phyloP scores from a whole-genome alignment of 306 rosid genomes.

The Hippophae tibetana region DNA sequence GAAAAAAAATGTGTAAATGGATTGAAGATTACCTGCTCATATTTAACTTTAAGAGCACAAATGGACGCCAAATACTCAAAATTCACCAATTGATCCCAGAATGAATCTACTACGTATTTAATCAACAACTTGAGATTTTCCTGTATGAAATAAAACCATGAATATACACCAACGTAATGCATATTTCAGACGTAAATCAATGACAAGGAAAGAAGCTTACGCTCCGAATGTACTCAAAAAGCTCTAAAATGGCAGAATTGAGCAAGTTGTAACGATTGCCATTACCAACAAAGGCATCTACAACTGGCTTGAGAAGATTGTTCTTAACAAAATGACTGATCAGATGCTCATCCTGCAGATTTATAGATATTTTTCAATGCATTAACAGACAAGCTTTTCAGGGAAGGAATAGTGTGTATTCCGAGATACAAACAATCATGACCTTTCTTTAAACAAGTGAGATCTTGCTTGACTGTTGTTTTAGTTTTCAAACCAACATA shows the following conservation, averaged over 20 bases:
- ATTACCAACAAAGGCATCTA: slow-evolving; percentile 68
- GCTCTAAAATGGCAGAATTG: slow-evolving; percentile 81
- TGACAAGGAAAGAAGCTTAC: slow-evolving; percentile 29
- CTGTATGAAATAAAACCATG: slow-evolving; percentile 33
- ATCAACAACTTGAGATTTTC: slow-evolving; percentile 63
- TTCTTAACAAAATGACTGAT: slow-evolving; percentile 57
- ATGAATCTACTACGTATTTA: slow-evolving; percentile 64
- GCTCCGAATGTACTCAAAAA: slow-evolving; percentile 77
- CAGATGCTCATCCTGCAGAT: slow-evolving; percentile 89
- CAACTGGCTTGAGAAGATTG: slow-evolving; percentile 75
- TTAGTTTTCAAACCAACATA: no score
- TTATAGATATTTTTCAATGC: slow-evolving; percentile 14
- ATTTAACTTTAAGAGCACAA: slow-evolving; percentile 63
- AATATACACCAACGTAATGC: slow-evolving; percentile 6
- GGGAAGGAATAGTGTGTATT: no score
- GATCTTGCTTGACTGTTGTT: no score
- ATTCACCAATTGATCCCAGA: slow-evolving; percentile 69
- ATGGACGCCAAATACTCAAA: slow-evolving; percentile 60
- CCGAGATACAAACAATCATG: no score
- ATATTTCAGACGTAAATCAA: slow-evolving; percentile 14
- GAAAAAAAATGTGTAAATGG: slow-evolving; percentile 7
- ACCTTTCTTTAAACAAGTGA: no score
- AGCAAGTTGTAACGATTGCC: slow-evolving; percentile 95
- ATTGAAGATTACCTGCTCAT: slow-evolving; percentile 66
- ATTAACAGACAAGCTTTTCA: neutral